These are phyloP conservation scores for Iris macrosiphon DNA, from an alignment of 106 monocot species.

Conservation along the genomic window DNA sequence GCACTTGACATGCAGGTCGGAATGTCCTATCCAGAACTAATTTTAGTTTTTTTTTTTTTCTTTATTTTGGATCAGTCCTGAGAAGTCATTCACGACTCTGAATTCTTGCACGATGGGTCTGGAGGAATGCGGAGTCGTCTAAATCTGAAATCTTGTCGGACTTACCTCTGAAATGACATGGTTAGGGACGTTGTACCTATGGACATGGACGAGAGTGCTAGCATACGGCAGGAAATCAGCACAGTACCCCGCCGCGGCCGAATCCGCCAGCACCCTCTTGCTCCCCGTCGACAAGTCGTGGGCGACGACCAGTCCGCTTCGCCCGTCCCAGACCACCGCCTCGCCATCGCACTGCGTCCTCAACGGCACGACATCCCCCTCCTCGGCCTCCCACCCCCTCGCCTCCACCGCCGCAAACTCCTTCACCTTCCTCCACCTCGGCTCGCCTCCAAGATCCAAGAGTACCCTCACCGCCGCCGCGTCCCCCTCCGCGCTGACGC, in stretches of 20 bases:
- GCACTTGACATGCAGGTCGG: too few relatives aligned
- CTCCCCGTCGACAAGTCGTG: neutral
- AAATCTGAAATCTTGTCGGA: too few relatives aligned
- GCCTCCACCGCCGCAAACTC: neutral
- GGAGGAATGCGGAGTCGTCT: slow-evolving; percentile 7
- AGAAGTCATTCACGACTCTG: slow-evolving; percentile 7
- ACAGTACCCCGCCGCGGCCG: neutral
- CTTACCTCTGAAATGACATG: too few relatives aligned
- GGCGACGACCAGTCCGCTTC: slow-evolving; percentile 2
- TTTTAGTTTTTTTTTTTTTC: too few relatives aligned
- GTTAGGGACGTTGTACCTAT: too few relatives aligned
- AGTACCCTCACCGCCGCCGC: neutral
- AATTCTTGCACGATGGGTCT: slow-evolving; percentile 4
- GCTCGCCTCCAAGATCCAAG: neutral
- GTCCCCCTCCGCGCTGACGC: neutral
- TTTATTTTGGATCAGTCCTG: too few relatives aligned
- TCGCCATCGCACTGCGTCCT: slow-evolving; percentile 7
- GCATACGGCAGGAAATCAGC: slow-evolving; percentile 12
- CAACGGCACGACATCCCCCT: neutral
- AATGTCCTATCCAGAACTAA: too few relatives aligned
- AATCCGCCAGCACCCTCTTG: neutral
- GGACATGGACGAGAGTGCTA: slow-evolving; percentile 9
- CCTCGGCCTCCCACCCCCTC: neutral
- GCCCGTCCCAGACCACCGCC: slow-evolving; percentile 3
- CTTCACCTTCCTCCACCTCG: slow-evolving; percentile 3